Evolutionary conservation across 306 rosid genomes (phyloP).

Genomic region (Mimosa pudica): DNA sequence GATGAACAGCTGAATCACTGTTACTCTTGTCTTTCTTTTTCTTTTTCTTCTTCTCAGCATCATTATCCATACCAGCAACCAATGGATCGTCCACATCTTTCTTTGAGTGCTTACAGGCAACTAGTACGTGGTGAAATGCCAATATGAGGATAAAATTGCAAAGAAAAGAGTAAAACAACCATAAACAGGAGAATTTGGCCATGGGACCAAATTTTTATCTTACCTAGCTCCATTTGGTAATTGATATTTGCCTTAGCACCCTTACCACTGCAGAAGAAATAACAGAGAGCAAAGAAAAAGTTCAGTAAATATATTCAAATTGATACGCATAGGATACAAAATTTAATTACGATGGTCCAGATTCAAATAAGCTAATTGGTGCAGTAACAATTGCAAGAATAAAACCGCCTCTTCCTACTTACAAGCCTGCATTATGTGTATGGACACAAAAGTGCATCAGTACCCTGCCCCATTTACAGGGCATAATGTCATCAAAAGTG

Average conservation of each 20-base stretch:
- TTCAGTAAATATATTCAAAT: constrained; percentile 25
- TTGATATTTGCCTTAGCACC: constrained; percentile 39
- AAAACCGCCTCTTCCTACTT: background rate
- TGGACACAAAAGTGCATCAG: background rate
- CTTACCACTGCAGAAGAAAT: constrained; percentile 44
- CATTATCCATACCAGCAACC: constrained; percentile 10
- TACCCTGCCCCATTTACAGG: background rate
- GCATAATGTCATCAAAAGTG: background rate
- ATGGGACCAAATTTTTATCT: constrained; percentile 14
- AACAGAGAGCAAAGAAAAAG: background rate
- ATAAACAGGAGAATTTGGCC: background rate
- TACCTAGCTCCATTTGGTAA: constrained; percentile 58
- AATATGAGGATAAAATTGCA: constrained; percentile 1
- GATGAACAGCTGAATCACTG: constrained; percentile 6
- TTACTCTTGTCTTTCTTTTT: constrained; percentile 19
- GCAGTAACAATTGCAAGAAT: constrained; percentile 10
- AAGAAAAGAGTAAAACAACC: constrained; percentile 13
- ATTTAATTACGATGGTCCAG: constrained; percentile 11
- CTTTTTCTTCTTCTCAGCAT: constrained; percentile 30
- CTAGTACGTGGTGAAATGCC: constrained; percentile 7
- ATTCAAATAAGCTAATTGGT: background rate
- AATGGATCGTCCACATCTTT: constrained; percentile 28
- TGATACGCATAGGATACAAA: constrained; percentile 4
- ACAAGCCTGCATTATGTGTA: background rate
- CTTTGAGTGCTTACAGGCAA: constrained; percentile 33